phyloP scores from a whole-genome alignment of 2,329 filamentous ascomycete species.

The Keithomyces neogunnii region DNA sequence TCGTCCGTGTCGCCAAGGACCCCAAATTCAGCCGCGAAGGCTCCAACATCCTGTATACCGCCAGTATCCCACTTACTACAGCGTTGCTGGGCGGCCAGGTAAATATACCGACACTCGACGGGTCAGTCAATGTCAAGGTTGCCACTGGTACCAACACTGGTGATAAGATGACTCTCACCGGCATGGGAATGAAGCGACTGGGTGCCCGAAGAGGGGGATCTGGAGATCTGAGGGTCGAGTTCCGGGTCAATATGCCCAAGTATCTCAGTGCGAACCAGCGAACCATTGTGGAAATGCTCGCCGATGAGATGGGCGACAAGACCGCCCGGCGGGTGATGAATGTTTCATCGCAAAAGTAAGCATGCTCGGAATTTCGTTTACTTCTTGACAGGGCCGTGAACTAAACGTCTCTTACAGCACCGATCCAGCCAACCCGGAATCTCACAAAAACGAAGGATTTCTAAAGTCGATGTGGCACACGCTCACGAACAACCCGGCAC shows the following conservation, averaged over 20 bases:
- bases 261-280: conserved; percentile 86
- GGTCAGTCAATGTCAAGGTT: conserved; percentile 83
- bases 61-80: conserved; percentile 84
- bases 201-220: conserved; percentile 54
- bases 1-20: conserved; percentile 82
- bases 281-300: conserved; percentile 88
- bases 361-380: too few species aligned
- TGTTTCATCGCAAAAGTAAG: conserved; percentile 30
- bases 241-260: conserved; percentile 92
- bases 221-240: conserved; percentile 88
- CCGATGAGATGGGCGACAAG: conserved; percentile 92
- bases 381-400: too few species aligned
- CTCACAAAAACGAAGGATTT: conserved; percentile 79
- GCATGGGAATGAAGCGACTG: conserved; percentile 91
- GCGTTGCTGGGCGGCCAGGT: conserved; percentile 88
- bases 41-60: conserved; percentile 87
- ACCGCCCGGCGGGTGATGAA: conserved; percentile 91
- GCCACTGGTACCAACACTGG: conserved; percentile 86
- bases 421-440: conserved; percentile 25
- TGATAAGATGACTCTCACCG: conserved; percentile 78
- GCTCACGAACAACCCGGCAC: conserved; percentile 66
- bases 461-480: conserved; percentile 91
- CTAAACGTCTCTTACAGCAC: background rate
- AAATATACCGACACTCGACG: conserved; percentile 80
- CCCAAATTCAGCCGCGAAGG: conserved; percentile 81